phyloP scores from a whole-genome alignment of 75 land plant species.

The Cunninghamia lanceolata region DNA sequence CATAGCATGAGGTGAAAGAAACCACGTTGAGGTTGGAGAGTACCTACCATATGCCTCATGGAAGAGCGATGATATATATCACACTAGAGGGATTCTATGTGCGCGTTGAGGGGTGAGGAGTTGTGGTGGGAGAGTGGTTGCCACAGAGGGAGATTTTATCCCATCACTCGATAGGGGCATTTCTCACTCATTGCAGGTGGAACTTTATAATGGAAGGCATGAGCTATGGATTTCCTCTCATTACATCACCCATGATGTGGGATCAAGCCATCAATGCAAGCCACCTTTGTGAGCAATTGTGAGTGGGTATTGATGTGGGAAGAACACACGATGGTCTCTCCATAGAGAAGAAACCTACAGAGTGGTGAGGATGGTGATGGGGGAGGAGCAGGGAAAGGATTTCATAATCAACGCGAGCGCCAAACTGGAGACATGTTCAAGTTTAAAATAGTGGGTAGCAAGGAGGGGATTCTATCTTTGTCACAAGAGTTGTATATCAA shows the following conservation, averaged over 20 bases:
- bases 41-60: not conserved
- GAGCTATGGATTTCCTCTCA: constrained; percentile 20
- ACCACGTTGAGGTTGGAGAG: constrained; percentile 26
- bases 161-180: constrained; percentile 14
- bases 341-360: not conserved
- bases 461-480: not conserved
- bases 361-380: constrained; percentile 8
- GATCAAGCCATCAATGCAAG: constrained; percentile 19
- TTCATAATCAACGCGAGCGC: not conserved
- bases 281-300: constrained; percentile 12
- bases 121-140: constrained; percentile 9
- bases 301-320: constrained; percentile 16
- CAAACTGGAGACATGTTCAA: not conserved
- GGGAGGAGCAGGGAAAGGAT: constrained; percentile 8
- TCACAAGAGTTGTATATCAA: not conserved
- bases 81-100: constrained; percentile 12
- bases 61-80: not conserved
- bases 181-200: constrained; percentile 35
- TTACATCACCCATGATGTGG: constrained; percentile 12
- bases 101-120: not conserved
- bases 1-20: constrained; percentile 19
- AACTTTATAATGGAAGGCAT: constrained; percentile 22
- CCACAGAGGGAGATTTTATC: constrained; percentile 20
- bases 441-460: not conserved
- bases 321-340: not conserved